phyloP scores from a whole-genome alignment of 257 asterid genomes.

The Echium plantagineum region DNA sequence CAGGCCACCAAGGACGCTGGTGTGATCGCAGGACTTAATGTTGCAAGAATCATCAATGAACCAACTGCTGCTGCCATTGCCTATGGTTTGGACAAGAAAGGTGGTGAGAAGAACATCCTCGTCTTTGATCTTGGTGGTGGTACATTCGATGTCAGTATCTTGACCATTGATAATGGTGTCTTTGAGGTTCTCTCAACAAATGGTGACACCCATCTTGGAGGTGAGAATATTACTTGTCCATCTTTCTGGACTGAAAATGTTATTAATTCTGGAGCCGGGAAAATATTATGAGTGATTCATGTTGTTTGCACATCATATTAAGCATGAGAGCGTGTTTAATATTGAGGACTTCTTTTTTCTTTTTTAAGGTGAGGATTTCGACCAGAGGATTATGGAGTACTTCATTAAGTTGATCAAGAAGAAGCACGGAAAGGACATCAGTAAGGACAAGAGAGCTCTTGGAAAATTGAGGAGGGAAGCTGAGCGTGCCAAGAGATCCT shows the following conservation, averaged over 20 bases:
- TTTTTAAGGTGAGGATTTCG: conserved; percentile 87
- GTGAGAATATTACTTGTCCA: conserved; percentile 21
- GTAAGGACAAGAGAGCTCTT: conserved; percentile 92
- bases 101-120: conserved; percentile 87
- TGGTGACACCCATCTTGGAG: conserved; percentile 98
- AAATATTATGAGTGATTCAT: too few species aligned
- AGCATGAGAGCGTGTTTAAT: too few species aligned
- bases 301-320: too few species aligned
- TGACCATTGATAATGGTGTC: conserved; percentile 92
- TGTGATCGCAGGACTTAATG: conserved; percentile 77
- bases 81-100: conserved; percentile 86
- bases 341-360: neutral
- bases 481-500: conserved; percentile 92
- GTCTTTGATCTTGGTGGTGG: conserved; percentile 99
- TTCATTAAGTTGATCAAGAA: conserved; percentile 93
- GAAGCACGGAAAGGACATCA: conserved; percentile 93
- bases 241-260: neutral
- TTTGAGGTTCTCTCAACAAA: conserved; percentile 95
- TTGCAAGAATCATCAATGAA: conserved; percentile 81
- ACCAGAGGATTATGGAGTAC: conserved; percentile 91
- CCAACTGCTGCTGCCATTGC: conserved; percentile 99
- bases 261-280: too few species aligned
- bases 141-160: conserved; percentile 89
- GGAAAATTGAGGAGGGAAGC: conserved; percentile 88
- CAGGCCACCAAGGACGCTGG: conserved; percentile 97